A percentile compares a stretch with the other conserved stretches of the same genome.
Conservation (phyloP, 371 early-diverging fungal species). For the Mucor indicus region DNA sequence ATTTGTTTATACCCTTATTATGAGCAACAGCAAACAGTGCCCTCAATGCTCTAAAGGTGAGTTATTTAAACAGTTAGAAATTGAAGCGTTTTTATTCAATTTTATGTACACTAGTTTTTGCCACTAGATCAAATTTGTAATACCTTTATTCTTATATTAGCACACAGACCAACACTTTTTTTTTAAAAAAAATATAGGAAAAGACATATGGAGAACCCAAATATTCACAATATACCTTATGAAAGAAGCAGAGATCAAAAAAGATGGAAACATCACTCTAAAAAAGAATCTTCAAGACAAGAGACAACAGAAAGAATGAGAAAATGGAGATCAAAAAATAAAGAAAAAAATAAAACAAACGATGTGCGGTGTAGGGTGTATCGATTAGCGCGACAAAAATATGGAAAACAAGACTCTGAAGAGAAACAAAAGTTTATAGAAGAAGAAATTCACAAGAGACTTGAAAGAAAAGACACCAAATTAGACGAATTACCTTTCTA, state of each 20-base stretch:
- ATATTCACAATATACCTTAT: slow-evolving; percentile 52
- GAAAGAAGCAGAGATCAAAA: slow-evolving; percentile 54
- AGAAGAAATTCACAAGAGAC: slow-evolving; percentile 52
- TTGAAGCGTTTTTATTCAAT: background rate
- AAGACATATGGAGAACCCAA: slow-evolving; percentile 38
- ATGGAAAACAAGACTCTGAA: slow-evolving; percentile 54
- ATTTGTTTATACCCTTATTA: too few species aligned
- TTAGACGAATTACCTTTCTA: slow-evolving; percentile 41
- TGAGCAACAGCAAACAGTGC: too few species aligned
- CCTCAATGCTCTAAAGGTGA: slow-evolving; percentile 24
- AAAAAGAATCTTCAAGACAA: slow-evolving; percentile 49
- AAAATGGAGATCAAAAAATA: slow-evolving; percentile 60
- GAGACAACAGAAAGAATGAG: slow-evolving; percentile 62
- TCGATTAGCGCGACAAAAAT: slow-evolving; percentile 60
- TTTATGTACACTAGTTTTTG: slow-evolving; percentile 31
- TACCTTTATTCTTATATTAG: background rate
- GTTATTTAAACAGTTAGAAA: background rate
- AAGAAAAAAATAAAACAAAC: slow-evolving; percentile 62
- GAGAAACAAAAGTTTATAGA: slow-evolving; percentile 63
- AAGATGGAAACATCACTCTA: slow-evolving; percentile 54
- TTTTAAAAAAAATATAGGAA: slow-evolving; percentile 23
- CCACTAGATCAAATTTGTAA: slow-evolving; percentile 50
- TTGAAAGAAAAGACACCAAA: slow-evolving; percentile 16
- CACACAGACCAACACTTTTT: background rate
- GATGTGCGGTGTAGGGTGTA: slow-evolving; percentile 72